A percentile compares a stretch with the other conserved stretches of the same genome.
These are phyloP conservation scores for Saccharum spontaneum DNA, from an alignment of 176 grass and related monocot species.

Conservation along the genomic window DNA sequence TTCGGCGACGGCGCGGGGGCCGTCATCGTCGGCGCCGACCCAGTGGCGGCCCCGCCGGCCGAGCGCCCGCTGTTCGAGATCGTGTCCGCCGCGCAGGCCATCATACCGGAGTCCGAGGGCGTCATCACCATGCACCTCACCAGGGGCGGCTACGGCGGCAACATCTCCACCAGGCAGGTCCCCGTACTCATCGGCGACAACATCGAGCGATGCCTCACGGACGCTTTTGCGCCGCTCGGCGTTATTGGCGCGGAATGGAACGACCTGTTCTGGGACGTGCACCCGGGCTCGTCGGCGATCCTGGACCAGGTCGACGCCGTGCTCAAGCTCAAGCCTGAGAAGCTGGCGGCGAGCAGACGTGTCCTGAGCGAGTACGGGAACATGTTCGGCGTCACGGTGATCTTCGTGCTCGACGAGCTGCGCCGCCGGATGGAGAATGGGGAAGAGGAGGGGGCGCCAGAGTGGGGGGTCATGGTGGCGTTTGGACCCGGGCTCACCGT, in stretches of 20 bases:
- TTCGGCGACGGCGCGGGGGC: constrained; percentile 48
- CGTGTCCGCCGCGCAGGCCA: constrained; percentile 44
- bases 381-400: constrained; percentile 48
- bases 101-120: constrained; percentile 34
- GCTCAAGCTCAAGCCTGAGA: constrained; percentile 40
- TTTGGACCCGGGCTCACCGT: constrained; percentile 71
- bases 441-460: constrained; percentile 8
- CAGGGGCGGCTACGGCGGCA: constrained; percentile 24
- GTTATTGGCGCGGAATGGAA: constrained; percentile 39
- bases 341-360: constrained; percentile 21
- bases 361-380: constrained; percentile 51
- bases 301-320: constrained; percentile 47
- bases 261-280: constrained; percentile 67
- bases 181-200: constrained; percentile 39
- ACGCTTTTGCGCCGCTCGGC: constrained; percentile 40
- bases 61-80: constrained; percentile 62
- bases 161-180: constrained; percentile 33
- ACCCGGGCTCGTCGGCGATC: constrained; percentile 41
- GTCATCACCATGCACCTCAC: constrained; percentile 40
- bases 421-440: constrained; percentile 17
- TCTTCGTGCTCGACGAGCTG: constrained; percentile 68
- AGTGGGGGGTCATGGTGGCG: constrained; percentile 62
- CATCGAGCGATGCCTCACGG: constrained; percentile 45
- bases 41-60: neutral
- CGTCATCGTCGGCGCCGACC: constrained; percentile 55